A percentile compares a stretch with the other conserved stretches of the same genome.
phyloP scores from a whole-genome alignment of 306 rosid species.

The Prunus campanulata region DNA sequence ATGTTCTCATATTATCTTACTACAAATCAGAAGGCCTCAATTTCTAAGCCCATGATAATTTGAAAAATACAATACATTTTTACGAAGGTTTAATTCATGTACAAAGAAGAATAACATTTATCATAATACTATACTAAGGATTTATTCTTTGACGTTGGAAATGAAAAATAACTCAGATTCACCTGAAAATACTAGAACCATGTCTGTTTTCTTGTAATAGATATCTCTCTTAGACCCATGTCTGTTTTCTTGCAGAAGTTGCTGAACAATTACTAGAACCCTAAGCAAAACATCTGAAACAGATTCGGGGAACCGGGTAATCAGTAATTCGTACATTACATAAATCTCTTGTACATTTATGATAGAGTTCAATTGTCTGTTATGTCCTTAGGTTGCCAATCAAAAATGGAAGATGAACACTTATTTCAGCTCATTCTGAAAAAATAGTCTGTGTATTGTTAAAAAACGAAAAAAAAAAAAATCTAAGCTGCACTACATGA shows the following conservation, averaged over 20 bases:
- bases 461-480: too few relatives aligned
- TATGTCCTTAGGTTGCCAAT: too few relatives aligned
- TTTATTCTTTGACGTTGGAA: neutral
- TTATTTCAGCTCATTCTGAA: too few relatives aligned
- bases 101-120: neutral
- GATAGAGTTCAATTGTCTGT: neutral
- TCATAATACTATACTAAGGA: neutral
- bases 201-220: too few relatives aligned
- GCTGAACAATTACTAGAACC: slow-evolving; percentile 71
- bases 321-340: neutral
- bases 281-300: slow-evolving; percentile 66
- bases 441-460: too few relatives aligned
- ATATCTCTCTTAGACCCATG: slow-evolving; percentile 91
- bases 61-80: neutral
- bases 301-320: neutral
- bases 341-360: neutral
- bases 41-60: neutral
- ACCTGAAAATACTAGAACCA: slow-evolving; percentile 73
- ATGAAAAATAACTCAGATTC: neutral
- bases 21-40: neutral
- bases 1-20: neutral
- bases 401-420: neutral
- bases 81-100: neutral
- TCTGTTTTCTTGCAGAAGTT: slow-evolving; percentile 74
- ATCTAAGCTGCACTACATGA: neutral